phyloP scores from a whole-genome alignment of 1,284 basidiomycete species.

The Ceratobasidium sp. region DNA sequence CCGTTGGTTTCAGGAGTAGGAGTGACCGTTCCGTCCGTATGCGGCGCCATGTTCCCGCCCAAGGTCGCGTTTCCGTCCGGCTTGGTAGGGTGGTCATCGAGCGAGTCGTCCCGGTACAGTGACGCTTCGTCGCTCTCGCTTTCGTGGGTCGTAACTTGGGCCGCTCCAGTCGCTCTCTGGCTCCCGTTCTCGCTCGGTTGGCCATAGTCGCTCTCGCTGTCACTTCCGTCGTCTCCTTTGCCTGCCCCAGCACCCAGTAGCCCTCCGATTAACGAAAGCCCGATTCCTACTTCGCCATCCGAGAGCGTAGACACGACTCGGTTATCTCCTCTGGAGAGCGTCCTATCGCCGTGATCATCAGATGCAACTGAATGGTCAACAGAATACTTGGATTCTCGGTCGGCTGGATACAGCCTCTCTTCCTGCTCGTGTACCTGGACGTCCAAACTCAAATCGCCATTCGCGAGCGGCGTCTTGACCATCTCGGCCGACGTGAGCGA shows the following conservation, averaged over 20 bases:
- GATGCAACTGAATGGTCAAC: neutral
- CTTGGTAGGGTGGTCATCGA: neutral
- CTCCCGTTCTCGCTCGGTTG: conserved; percentile 2
- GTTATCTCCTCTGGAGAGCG: conserved; percentile 11
- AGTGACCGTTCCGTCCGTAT: neutral
- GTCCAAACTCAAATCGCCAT: neutral
- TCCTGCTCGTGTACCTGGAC: neutral
- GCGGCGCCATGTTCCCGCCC: conserved; percentile 6
- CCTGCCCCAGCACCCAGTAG: conserved; percentile 48
- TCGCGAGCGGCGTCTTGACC: neutral
- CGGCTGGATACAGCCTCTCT: conserved; percentile 9
- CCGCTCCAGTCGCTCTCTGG: neutral
- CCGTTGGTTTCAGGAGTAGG: conserved; percentile 1
- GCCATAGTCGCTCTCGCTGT: conserved; percentile 44
- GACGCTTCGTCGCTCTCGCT: conserved; percentile 1
- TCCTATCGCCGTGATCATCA: conserved; percentile 2
- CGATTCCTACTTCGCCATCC: conserved; percentile 70
- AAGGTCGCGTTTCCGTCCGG: neutral
- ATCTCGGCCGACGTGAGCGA: neutral
- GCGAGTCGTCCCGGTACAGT: conserved; percentile 8
- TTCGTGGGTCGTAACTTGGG: conserved; percentile 13
- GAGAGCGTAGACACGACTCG: conserved; percentile 46
- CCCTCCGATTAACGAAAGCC: conserved; percentile 66
- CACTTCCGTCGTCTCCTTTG: conserved; percentile 46
- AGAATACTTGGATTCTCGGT: conserved; percentile 3